These are phyloP conservation scores for Avicennia marina DNA, from an alignment of 257 asterid genomes.

Conservation along the genomic window DNA sequence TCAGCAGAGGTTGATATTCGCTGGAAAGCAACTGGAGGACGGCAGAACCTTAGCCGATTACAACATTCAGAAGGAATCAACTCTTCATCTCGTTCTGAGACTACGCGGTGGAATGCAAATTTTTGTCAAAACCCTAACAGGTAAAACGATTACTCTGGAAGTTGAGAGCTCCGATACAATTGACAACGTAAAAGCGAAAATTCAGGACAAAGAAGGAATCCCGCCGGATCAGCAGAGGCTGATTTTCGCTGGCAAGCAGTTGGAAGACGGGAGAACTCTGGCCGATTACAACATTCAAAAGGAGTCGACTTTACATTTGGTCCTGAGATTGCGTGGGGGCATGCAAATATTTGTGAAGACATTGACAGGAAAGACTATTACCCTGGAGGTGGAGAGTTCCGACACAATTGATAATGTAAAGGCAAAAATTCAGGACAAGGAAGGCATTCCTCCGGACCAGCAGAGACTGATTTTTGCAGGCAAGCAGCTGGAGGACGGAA, in stretches of 20 bases:
- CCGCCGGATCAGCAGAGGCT: slow-evolving; percentile 19
- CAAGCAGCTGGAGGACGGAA: slow-evolving; percentile 18
- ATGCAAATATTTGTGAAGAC: slow-evolving; percentile 20
- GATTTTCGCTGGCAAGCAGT: slow-evolving; percentile 14
- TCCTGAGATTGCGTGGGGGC: slow-evolving; percentile 19
- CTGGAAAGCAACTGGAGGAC: slow-evolving; percentile 18
- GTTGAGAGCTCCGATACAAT: slow-evolving; percentile 19
- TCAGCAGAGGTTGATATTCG: slow-evolving; percentile 12
- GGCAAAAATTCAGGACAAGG: slow-evolving; percentile 17
- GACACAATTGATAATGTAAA: slow-evolving; percentile 18
- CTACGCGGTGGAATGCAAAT: slow-evolving; percentile 21
- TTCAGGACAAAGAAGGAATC: slow-evolving; percentile 16
- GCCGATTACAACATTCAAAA: slow-evolving; percentile 17
- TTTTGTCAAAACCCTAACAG: slow-evolving; percentile 16
- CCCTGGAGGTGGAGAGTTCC: slow-evolving; percentile 11
- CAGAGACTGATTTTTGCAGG: slow-evolving; percentile 9
- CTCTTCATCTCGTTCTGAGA: slow-evolving; percentile 14
- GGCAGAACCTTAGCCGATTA: slow-evolving; percentile 21
- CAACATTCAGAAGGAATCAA: slow-evolving; percentile 19
- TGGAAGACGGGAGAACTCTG: slow-evolving; percentile 16
- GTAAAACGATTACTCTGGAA: slow-evolving; percentile 12
- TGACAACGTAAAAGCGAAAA: slow-evolving; percentile 14
- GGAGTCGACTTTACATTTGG: slow-evolving; percentile 16
- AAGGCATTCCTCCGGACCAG: slow-evolving; percentile 15
- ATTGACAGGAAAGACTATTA: slow-evolving; percentile 8